Base-by-base conservation (phyloP, 192 early-diverging fungal species). In the Funneliformis geosporum region DNA sequence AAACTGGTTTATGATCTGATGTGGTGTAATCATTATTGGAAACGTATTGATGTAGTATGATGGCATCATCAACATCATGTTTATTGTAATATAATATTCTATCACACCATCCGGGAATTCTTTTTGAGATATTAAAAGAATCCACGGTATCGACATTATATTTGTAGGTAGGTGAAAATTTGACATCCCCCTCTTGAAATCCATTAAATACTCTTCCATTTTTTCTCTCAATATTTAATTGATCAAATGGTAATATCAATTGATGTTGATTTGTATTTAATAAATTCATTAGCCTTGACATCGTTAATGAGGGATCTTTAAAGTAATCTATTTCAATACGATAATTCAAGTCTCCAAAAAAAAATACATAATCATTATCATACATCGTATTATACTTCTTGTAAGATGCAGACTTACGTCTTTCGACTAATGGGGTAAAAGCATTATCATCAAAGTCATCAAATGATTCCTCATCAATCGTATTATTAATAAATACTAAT, bases 1-100 rank as follows among this genome's bases (percentile, higher is more conserved):
- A 83, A 43, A 86, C 82, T 9, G 85, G 85, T 75, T 86, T 86
- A 72, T 86, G 85, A 66, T 86, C 85, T 47, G 85, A 86, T 10
- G 66, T 62, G 46, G 59, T 68, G 77, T 86, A 86, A 38, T 75
- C 18, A 28, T 81, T 78, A 62, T 86, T 80, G 12, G 85, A 86
- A 9, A 78, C 81, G 76, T 86, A 86, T 33, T 82, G 7, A 43
- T 67, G 16, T 25, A 69, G 16, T 60, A 10, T 60, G 8, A 79
- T 67, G 8, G 38, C 16, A 46, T 33, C 61, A 25, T 6, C 10
- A 8, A 1, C 25, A 38, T 43, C 60, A n/a, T n/a, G 39, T n/a
- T 75, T 38, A 33, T n/a, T 65, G 60, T 25, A 70, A 79, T 73
- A 79, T 16, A 82, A 77, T 16, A 82, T 82, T 25, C 80, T 33